Evolutionary conservation across 345 rosid genomes (phyloP), one percentile per base, ranked within the genome.

Genomic region (Murraya koenigii): DNA sequence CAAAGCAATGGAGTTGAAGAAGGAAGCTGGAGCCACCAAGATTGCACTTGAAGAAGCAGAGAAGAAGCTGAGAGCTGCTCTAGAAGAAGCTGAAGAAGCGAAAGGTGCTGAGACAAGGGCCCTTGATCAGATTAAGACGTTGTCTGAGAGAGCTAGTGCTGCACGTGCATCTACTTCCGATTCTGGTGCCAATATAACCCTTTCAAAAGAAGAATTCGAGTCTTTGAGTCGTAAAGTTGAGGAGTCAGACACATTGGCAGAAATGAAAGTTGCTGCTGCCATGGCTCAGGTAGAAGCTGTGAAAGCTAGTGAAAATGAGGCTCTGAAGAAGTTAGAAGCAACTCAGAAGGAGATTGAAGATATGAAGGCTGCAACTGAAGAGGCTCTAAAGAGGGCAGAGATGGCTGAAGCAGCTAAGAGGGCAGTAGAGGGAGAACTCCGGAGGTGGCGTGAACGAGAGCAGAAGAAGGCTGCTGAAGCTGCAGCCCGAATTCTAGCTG

Each of bases 351-450:
- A 95, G 90, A 92, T 95, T 3, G 88, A 86, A 79, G 94, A 91
- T 75, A 90, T 90, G 87, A 92, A 85, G 88, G 72, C 73, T 44
- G 93, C 93, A 80, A 90, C 96, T 23, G 78, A 79, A 59, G 93
- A 84, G 25, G 94, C 94, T 32, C 71, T 88, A 79, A 95, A 93
- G 90, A 91, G 87, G 84, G 98, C 98, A 65, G 91, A 92, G 80
- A 95, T 91, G 97, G 97, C 98, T 22, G 97, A 95, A 84, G 96
- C 98, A 56, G 99, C 99, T 32, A 93, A 88, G 88, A 89, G 74
- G 74, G 98, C 97, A 1, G 96, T 95, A 63, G 96, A 95, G 85
- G 99, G 97, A 82, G 99, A 95, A 81, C 96, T 95, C 30, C 83
- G 85, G 76, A 91, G 90, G 80, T 91, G 99, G 99, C 93, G 89